Percentiles rank a stretch among this genome's conserved stretches.
phyloP scores from a whole-genome alignment of 208 protist species.

The Leishmania gerbilli region DNA sequence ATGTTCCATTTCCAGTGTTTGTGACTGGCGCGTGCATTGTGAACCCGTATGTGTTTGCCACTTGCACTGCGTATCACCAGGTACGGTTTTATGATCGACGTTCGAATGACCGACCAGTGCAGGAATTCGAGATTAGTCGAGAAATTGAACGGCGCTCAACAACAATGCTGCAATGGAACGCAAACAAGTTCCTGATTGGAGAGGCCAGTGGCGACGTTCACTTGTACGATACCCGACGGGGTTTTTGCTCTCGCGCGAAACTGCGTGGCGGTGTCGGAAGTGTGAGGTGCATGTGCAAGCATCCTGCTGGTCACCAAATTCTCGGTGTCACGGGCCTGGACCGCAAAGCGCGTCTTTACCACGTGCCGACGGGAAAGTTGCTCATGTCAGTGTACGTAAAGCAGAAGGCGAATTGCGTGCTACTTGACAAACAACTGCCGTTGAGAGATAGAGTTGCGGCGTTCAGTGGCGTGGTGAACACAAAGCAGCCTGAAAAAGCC shows the following conservation, averaged over 20 bases:
- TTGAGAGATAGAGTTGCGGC: constrained; percentile 60
- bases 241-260: constrained; percentile 83
- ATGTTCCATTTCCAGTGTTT: constrained; percentile 75
- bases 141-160: constrained; percentile 83
- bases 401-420: constrained; percentile 63
- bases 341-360: constrained; percentile 78
- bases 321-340: constrained; percentile 76
- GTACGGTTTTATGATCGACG: constrained; percentile 85
- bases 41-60: constrained; percentile 81
- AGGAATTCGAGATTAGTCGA: constrained; percentile 81
- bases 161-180: constrained; percentile 82
- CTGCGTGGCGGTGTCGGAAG: constrained; percentile 85
- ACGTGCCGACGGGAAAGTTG: constrained; percentile 83
- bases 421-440: constrained; percentile 69
- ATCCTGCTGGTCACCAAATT: constrained; percentile 81
- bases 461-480: constrained; percentile 69
- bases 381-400: constrained; percentile 77
- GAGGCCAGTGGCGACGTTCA: constrained; percentile 85
- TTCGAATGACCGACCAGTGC: constrained; percentile 69
- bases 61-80: constrained; percentile 78
- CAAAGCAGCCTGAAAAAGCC: constrained; percentile 67
- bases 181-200: constrained; percentile 87
- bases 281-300: constrained; percentile 80
- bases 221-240: constrained; percentile 82
- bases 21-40: constrained; percentile 73